A percentile compares a stretch with the other conserved stretches of the same genome.
phyloP scores from a whole-genome alignment of 2,329 filamentous ascomycete genomes.

The Leptographium flavum region DNA sequence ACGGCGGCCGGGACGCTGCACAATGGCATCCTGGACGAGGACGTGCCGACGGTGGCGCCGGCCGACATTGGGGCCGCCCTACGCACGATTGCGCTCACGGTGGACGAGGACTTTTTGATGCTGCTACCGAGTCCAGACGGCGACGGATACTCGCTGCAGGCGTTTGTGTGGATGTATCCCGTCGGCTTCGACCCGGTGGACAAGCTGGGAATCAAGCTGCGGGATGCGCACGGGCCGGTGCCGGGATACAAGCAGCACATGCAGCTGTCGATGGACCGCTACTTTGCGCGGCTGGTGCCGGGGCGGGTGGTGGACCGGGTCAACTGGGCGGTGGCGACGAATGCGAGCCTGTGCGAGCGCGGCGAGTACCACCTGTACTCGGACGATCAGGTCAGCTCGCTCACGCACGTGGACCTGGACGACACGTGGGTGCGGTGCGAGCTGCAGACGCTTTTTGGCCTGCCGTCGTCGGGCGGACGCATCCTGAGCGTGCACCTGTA shows the following conservation, averaged over 20 bases:
- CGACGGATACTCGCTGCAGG: conserved; percentile 5
- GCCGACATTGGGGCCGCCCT: conserved; percentile 1
- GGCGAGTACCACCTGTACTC: conserved; percentile 9
- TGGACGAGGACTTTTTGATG: conserved; percentile 11
- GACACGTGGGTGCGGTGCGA: conserved; percentile 9
- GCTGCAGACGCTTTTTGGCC: conserved; percentile 6
- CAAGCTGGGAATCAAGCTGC: conserved; percentile 8
- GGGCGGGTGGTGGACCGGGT: conserved; percentile 7
- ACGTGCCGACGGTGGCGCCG: not conserved
- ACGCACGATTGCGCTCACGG: conserved; percentile 3
- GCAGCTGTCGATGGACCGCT: conserved; percentile 8
- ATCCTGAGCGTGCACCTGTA: conserved; percentile 8
- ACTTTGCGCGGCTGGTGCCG: conserved; percentile 4
- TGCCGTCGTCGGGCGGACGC: conserved; percentile 2
- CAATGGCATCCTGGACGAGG: conserved; percentile 4
- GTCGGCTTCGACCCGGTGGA: conserved; percentile 8
- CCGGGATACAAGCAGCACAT: conserved; percentile 9
- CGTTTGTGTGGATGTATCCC: conserved; percentile 8
- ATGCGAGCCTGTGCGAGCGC: conserved; percentile 6
- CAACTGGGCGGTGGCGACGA: conserved; percentile 9
- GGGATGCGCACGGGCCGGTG: conserved; percentile 6
- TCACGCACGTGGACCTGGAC: conserved; percentile 3
- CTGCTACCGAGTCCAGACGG: conserved; percentile 6
- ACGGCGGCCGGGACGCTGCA: not conserved
- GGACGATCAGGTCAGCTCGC: conserved; percentile 1